phyloP scores from a whole-genome alignment of 768 basidiomycete species.

The Mycena galopus region DNA sequence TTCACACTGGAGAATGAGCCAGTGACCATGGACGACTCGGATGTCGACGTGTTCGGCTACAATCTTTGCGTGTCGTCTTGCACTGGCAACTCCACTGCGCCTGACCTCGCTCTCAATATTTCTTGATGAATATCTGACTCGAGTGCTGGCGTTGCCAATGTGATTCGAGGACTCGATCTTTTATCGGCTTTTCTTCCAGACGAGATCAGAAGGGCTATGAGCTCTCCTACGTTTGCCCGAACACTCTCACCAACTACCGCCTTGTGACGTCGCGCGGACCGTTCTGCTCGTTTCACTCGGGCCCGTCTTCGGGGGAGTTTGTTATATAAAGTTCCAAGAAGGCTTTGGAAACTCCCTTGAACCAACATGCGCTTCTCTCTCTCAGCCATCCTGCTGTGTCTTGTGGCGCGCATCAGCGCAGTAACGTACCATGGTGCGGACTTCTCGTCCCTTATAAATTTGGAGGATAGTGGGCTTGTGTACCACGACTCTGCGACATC shows the following conservation, averaged over 20 bases:
- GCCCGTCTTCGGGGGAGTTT: neutral
- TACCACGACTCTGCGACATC: conserved; percentile 26
- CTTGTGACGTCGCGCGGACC: conserved; percentile 22
- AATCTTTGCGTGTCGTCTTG: neutral
- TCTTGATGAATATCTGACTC: neutral
- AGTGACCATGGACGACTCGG: no score
- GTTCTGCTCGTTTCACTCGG: neutral
- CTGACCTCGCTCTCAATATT: neutral
- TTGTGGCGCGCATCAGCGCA: conserved; percentile 8
- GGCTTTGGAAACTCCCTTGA: no score
- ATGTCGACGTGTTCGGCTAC: neutral
- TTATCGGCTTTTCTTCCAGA: conserved; percentile 1
- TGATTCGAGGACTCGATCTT: conserved; percentile 19
- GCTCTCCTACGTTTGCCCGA: conserved; percentile 1
- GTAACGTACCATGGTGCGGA: conserved; percentile 25
- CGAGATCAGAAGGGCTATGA: conserved; percentile 11
- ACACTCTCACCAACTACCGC: neutral
- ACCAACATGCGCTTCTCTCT: conserved; percentile 21
- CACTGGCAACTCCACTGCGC: neutral
- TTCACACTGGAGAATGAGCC: no score
- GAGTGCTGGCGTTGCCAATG: neutral
- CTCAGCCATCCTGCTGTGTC: conserved; percentile 15
- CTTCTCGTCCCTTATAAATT: conserved; percentile 13
- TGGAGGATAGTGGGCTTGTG: conserved; percentile 4
- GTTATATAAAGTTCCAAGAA: neutral